Evolutionary conservation across 805 yeast genomes (phyloP).

Genomic region (Aciculoconidium aculeatum): DNA sequence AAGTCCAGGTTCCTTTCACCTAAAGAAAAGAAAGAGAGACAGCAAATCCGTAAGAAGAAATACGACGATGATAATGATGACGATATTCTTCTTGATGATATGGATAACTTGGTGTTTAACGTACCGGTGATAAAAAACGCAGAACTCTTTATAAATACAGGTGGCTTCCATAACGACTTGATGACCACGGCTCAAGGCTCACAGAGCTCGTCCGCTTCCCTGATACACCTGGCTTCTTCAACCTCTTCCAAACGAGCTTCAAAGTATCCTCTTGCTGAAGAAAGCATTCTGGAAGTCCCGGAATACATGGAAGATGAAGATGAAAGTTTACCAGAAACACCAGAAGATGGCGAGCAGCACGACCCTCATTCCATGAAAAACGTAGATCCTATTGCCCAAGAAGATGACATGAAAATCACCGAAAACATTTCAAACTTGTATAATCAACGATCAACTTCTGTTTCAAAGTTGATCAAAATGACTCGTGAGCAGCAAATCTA

Average conservation of each 20-base stretch:
- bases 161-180: constrained; percentile 22
- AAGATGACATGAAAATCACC: constrained; percentile 31
- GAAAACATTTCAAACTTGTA: constrained; percentile 33
- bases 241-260: constrained; percentile 6
- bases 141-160: constrained; percentile 15
- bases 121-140: constrained; percentile 37
- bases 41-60: constrained; percentile 30
- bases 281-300: no score
- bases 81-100: constrained; percentile 30
- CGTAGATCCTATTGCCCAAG: constrained; percentile 6
- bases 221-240: constrained; percentile 19
- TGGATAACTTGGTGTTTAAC: constrained; percentile 34
- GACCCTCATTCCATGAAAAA: constrained; percentile 2
- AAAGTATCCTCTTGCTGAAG: constrained; percentile 8
- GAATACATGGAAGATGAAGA: no score
- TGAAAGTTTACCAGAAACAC: constrained; percentile 15
- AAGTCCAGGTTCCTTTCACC: constrained; percentile 30
- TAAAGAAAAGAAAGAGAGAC: constrained; percentile 34
- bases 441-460: constrained; percentile 28
- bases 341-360: constrained; percentile 9
- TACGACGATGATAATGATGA: constrained; percentile 41
- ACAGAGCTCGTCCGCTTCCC: constrained; percentile 24
- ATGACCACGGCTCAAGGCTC: constrained; percentile 7
- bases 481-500: constrained; percentile 28
- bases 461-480: constrained; percentile 25